These are phyloP conservation scores for Cyclotella kingstonii DNA, from an alignment of 108 stramenopile genomes.

Conservation along the genomic window DNA sequence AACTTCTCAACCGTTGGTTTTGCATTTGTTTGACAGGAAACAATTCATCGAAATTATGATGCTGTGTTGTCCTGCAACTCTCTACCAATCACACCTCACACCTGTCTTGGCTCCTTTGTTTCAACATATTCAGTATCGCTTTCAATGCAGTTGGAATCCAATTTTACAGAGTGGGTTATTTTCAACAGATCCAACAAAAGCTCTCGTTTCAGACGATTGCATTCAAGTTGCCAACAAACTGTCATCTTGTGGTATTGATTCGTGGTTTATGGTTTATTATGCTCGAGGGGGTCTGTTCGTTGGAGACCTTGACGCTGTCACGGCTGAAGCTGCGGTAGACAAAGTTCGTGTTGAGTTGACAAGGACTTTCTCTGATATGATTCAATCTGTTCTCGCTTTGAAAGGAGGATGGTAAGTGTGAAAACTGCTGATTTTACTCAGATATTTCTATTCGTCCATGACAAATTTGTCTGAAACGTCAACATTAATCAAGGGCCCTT, in stretches of 20 bases:
- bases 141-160: constrained; percentile 76
- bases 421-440: too few species aligned
- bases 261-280: constrained; percentile 75
- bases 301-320: constrained; percentile 74
- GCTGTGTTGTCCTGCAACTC: constrained; percentile 68
- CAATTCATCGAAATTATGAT: constrained; percentile 81
- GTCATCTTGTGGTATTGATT: constrained; percentile 55
- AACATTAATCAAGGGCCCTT: constrained; percentile 51
- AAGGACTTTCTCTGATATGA: constrained; percentile 67
- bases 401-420: constrained; percentile 29
- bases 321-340: constrained; percentile 78
- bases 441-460: too few species aligned
- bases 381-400: constrained; percentile 56
- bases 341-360: constrained; percentile 81
- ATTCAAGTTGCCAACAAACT: constrained; percentile 50
- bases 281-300: constrained; percentile 82
- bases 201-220: constrained; percentile 54
- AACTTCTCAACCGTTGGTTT: neutral
- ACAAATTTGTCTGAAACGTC: too few species aligned
- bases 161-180: constrained; percentile 26
- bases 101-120: constrained; percentile 78
- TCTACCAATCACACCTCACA: constrained; percentile 78
- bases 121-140: constrained; percentile 70
- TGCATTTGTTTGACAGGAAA: constrained; percentile 51
- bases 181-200: constrained; percentile 46